Evolutionary conservation across 1,284 basidiomycete species (phyloP).

Genomic region (Cutaneotrichosporon sp.): DNA sequence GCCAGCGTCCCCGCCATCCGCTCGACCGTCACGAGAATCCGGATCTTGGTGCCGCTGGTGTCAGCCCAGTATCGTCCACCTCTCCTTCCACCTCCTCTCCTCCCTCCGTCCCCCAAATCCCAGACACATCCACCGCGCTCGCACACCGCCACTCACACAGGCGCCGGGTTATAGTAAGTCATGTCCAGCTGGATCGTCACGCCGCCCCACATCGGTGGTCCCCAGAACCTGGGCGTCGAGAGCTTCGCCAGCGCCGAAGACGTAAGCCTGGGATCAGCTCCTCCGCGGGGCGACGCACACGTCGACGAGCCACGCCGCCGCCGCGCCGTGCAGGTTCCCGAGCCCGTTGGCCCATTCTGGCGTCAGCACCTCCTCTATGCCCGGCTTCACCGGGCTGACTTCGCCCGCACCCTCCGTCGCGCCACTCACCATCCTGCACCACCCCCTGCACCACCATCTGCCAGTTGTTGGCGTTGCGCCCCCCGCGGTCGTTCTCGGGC

Average conservation of each 20-base stretch:
- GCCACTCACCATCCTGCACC: slow-evolving; percentile 17
- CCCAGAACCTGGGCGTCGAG: slow-evolving; percentile 45
- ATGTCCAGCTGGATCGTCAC: slow-evolving; percentile 40
- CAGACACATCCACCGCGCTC: too few species aligned
- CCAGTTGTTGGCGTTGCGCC: slow-evolving; percentile 18
- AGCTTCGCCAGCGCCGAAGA: slow-evolving; percentile 18
- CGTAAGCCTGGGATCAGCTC: neutral
- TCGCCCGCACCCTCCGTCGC: too few species aligned
- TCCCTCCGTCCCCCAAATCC: too few species aligned
- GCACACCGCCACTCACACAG: slow-evolving; percentile 9
- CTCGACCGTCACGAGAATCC: slow-evolving; percentile 22
- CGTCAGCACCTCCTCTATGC: neutral
- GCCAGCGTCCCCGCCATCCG: slow-evolving; percentile 19
- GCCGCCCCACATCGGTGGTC: slow-evolving; percentile 40
- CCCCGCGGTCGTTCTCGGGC: slow-evolving; percentile 17
- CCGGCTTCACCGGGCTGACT: neutral
- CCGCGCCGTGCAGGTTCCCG: slow-evolving; percentile 43
- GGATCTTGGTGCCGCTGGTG: slow-evolving; percentile 20
- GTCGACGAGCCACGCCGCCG: slow-evolving; percentile 44
- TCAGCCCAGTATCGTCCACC: neutral
- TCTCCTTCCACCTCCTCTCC: neutral
- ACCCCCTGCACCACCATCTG: slow-evolving; percentile 12
- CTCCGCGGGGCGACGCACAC: slow-evolving; percentile 2
- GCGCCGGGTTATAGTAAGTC: slow-evolving; percentile 35
- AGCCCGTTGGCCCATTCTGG: slow-evolving; percentile 40